These are phyloP conservation scores for Babesia divergens DNA, from an alignment of 169 alveolate genomes.

Conservation along the genomic window DNA sequence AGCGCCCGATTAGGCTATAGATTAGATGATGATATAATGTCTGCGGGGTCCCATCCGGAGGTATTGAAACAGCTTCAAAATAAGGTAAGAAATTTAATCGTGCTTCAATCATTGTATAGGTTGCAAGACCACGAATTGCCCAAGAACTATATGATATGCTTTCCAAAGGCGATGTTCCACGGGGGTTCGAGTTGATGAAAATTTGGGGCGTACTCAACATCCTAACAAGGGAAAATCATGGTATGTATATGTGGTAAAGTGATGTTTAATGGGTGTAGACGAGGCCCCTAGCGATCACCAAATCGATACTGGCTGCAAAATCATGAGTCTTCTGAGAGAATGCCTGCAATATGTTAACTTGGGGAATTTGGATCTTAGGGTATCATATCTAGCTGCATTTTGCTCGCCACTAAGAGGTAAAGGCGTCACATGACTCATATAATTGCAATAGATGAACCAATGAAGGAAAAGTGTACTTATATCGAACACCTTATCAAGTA, in stretches of 20 bases:
- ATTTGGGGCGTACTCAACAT: slow-evolving; percentile 9
- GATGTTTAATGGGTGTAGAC: background rate
- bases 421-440: background rate
- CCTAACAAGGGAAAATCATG: slow-evolving; percentile 9
- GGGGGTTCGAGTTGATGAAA: slow-evolving; percentile 35
- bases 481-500: slow-evolving; percentile 49
- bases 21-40: slow-evolving; percentile 25
- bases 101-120: slow-evolving; percentile 10
- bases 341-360: background rate
- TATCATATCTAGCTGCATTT: slow-evolving; percentile 41
- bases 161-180: slow-evolving; percentile 32
- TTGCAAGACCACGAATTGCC: slow-evolving; percentile 55
- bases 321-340: slow-evolving; percentile 29
- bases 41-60: slow-evolving; percentile 25
- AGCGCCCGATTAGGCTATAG: slow-evolving; percentile 41
- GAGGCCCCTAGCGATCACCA: slow-evolving; percentile 31
- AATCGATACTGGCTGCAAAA: slow-evolving; percentile 20
- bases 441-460: background rate
- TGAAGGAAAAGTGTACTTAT: slow-evolving; percentile 17
- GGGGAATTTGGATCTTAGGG: slow-evolving; percentile 8
- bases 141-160: slow-evolving; percentile 61
- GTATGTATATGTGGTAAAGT: background rate
- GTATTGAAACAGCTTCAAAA: slow-evolving; percentile 27
- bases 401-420: slow-evolving; percentile 43
- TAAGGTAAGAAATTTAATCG: slow-evolving; percentile 24